These are phyloP conservation scores for Lactarius tabidus DNA, from an alignment of 768 basidiomycete species.

Conservation along the genomic window DNA sequence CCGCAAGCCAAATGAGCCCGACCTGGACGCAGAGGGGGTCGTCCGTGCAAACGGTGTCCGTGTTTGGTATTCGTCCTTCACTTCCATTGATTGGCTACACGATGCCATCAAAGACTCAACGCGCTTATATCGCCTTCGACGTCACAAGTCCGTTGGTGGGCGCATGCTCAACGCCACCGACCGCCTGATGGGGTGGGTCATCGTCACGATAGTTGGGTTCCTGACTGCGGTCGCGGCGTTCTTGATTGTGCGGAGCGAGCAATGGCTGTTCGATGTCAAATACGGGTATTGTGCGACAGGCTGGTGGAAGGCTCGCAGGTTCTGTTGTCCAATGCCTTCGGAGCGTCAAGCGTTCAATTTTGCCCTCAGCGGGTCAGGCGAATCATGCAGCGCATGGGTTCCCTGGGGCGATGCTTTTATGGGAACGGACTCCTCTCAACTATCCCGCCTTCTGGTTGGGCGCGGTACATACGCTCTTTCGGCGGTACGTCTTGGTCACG, in stretches of 20 bases:
- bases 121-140: conserved; percentile 69
- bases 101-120: conserved; percentile 93
- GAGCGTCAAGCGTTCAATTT: conserved; percentile 16
- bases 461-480: conserved; percentile 67
- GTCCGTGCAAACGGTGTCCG: conserved; percentile 77
- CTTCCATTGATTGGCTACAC: conserved; percentile 94
- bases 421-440: conserved; percentile 30
- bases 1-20: conserved; percentile 31
- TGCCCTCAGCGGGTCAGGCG: conserved; percentile 27
- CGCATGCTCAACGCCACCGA: conserved; percentile 61
- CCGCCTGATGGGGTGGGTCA: conserved; percentile 81
- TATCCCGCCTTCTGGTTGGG: conserved; percentile 48
- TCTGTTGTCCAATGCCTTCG: conserved; percentile 63
- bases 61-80: conserved; percentile 89
- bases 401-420: conserved; percentile 65
- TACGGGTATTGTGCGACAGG: conserved; percentile 75
- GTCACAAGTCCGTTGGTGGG: conserved; percentile 65
- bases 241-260: conserved; percentile 79
- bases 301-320: conserved; percentile 72
- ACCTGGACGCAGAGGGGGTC: conserved; percentile 47
- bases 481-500: conserved; percentile 55
- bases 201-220: conserved; percentile 85
- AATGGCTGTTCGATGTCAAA: conserved; percentile 88
- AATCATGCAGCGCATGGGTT: conserved; percentile 63
- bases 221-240: conserved; percentile 84